Evolutionary conservation across 306 rosid species (phyloP), one percentile per base, ranked within the genome.

Genomic region (Cicer chorassanicum): DNA sequence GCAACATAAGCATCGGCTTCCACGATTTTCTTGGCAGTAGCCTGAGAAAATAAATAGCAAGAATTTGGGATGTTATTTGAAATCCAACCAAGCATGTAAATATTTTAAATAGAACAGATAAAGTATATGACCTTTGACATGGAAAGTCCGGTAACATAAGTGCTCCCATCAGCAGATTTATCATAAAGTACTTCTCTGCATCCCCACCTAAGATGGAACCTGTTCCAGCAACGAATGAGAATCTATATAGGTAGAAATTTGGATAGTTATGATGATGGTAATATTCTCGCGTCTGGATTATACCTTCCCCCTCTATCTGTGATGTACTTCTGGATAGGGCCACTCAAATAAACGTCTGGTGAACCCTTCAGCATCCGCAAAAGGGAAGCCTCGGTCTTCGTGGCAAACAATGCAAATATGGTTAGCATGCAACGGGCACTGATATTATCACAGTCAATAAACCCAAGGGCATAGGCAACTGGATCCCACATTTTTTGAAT

Each of bases 361-460:
- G 97, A 92, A 84, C 99, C 99, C 88, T 94, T 94, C 77, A 94
- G 92, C 99, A 94, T 94, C 19, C 99, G 92, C 71, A 94, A 85
- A 6, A 94, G 84, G 74, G 99, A 94, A 86, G 99, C 99, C 87
- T 94, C 99, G 0, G 99, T 94, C 87, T 94, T 94, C 1, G 99
- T 94, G 74, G 99, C 99, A 46, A 94, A 94, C 84, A 92, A 84
- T 9, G 99, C 87, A 85, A 94, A 94, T 84, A 94, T 94, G 73
- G 99, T 94, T 44, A 94, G 99, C 99, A 94, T 94, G 82, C 99
- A 94, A 59, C 99, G 98, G 45, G 99, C 99, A 61, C 99, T 94
- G 49, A 94, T 94, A 80, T 92, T 92, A 83, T 94, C 99, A 79
- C 96, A 94, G 84, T 94, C 98, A 70, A 94, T 94, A 84, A 94